These are phyloP conservation scores for Fomitopsis pinicola DNA, from an alignment of 1,284 basidiomycete genomes.

Conservation along the genomic window DNA sequence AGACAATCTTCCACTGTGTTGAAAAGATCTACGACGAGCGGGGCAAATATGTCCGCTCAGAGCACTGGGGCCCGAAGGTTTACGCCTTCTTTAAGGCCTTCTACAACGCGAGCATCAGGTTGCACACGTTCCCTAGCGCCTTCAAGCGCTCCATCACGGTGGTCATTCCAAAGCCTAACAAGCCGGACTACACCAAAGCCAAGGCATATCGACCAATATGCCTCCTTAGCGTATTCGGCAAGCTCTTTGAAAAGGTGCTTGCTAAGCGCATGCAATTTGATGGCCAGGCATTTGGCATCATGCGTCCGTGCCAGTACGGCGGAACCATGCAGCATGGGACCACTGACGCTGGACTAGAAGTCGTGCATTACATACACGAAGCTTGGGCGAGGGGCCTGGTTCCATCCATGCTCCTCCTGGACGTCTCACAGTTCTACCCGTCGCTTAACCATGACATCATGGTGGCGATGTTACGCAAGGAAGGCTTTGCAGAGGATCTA, in stretches of 20 bases:
- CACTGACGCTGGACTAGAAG: not conserved
- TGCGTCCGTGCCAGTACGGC: slow-evolving; percentile 9
- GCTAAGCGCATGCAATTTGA: not conserved
- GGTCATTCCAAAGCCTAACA: not conserved
- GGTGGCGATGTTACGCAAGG: not conserved
- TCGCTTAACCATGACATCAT: not conserved
- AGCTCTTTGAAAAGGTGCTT: slow-evolving; percentile 3
- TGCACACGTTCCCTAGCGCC: too few species aligned
- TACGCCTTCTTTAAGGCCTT: too few species aligned
- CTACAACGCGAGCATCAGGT: too few species aligned
- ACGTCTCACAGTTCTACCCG: too few species aligned
- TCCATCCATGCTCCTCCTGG: not conserved
- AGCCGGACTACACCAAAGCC: too few species aligned
- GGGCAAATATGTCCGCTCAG: too few species aligned
- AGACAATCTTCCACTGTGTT: too few species aligned
- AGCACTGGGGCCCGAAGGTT: too few species aligned
- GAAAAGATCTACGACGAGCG: too few species aligned
- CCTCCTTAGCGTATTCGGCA: not conserved
- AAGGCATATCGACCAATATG: too few species aligned
- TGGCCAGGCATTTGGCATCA: not conserved
- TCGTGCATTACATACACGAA: slow-evolving; percentile 3
- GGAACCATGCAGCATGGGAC: slow-evolving; percentile 7
- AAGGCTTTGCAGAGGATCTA: not conserved
- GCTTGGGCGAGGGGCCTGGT: slow-evolving; percentile 9
- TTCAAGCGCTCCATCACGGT: not conserved